phyloP scores from a whole-genome alignment of 140 eudicot species.

The Erigeron philadelphicus region DNA sequence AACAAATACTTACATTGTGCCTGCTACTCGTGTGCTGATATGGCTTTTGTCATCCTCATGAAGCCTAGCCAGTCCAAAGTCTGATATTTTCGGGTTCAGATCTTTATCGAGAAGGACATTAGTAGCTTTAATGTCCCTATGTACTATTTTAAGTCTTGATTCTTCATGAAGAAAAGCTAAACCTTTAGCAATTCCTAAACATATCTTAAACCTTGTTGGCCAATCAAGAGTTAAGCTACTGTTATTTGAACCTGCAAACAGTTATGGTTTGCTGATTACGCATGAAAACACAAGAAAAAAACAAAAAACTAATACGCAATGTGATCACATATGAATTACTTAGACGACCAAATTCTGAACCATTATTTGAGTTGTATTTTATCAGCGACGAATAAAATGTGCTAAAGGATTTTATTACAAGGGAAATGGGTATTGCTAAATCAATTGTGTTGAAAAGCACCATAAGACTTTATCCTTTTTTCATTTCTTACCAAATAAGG shows the following conservation, averaged over 20 bases:
- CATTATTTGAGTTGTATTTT: no score
- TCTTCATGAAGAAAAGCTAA: not conserved
- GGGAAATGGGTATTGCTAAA: no score
- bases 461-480: no score
- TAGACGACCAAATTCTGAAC: no score
- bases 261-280: not conserved
- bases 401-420: no score
- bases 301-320: no score
- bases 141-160: not conserved
- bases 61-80: conserved; percentile 8
- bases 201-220: conserved; percentile 1
- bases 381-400: no score
- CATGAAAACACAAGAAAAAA: not conserved
- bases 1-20: not conserved
- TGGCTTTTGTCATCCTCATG: not conserved
- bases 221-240: not conserved
- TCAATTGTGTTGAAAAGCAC: no score
- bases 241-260: not conserved
- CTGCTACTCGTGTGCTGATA: not conserved
- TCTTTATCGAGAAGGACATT: not conserved
- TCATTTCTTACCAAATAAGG: no score
- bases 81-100: conserved; percentile 3
- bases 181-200: not conserved
- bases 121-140: not conserved
- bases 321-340: no score